Conservation (phyloP, 1,139 yeast species). For the Magnusiomyces sp. region DNA sequence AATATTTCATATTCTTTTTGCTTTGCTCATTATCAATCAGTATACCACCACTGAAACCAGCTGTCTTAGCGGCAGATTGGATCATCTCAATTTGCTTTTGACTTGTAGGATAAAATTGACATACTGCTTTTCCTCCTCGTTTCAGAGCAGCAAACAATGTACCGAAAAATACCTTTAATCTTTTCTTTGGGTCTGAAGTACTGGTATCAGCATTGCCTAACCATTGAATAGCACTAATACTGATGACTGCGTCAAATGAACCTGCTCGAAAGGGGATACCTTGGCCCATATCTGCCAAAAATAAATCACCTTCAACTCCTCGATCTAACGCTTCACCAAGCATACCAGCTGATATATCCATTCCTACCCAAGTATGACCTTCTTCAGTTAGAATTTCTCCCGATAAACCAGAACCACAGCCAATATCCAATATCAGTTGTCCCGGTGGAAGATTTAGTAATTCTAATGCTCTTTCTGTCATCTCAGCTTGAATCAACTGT, state of each 20-base stretch:
- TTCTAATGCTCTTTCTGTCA: constrained; percentile 91
- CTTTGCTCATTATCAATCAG: constrained; percentile 91
- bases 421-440: constrained; percentile 77
- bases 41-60: constrained; percentile 96
- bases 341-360: constrained; percentile 96
- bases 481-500: constrained; percentile 94
- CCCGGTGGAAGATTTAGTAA: constrained; percentile 60
- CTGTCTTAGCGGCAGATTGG: constrained; percentile 75
- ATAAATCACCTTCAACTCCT: constrained; percentile 87
- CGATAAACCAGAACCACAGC: constrained; percentile 95
- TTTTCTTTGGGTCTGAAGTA: constrained; percentile 74
- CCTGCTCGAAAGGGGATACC: constrained; percentile 97
- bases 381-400: constrained; percentile 93
- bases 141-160: constrained; percentile 77
- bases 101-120: constrained; percentile 92
- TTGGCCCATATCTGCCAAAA: constrained; percentile 84
- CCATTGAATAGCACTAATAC: constrained; percentile 97
- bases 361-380: constrained; percentile 91
- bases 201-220: constrained; percentile 89
- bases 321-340: constrained; percentile 88
- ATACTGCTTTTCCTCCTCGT: constrained; percentile 94
- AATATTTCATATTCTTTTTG: constrained; percentile 82
- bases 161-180: constrained; percentile 76
- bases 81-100: constrained; percentile 77
- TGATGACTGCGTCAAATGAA: constrained; percentile 92